These are phyloP conservation scores for Hypoxylon sp. DNA, from an alignment of 2,329 filamentous ascomycete species.

Conservation along the genomic window DNA sequence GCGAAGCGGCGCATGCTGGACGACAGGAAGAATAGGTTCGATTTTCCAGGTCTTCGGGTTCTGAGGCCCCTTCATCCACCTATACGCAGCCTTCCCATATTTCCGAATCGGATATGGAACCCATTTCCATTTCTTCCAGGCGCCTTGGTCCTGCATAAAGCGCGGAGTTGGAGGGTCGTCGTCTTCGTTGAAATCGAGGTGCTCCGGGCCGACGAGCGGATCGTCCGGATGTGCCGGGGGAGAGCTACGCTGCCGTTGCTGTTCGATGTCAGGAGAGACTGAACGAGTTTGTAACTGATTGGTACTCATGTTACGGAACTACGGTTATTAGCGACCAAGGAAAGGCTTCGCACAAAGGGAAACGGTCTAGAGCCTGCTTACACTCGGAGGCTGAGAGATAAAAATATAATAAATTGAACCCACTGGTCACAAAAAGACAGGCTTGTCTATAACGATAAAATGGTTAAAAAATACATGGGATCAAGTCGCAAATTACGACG, in stretches of 20 bases:
- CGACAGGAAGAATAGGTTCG: conserved; percentile 71
- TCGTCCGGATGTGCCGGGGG: conserved; percentile 48
- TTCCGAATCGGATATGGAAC: conserved; percentile 70
- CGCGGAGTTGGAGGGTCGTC: conserved; percentile 68
- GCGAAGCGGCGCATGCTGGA: conserved; percentile 77
- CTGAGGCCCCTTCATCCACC: conserved; percentile 71
- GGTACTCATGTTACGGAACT: conserved; percentile 44
- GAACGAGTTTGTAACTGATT: conserved; percentile 41
- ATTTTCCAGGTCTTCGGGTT: conserved; percentile 68
- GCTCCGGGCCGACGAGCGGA: conserved; percentile 51
- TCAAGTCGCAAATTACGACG: conserved; percentile 3
- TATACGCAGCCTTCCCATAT: conserved; percentile 58
- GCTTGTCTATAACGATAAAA: conserved; percentile 24
- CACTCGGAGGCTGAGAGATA: conserved; percentile 22
- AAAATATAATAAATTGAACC: conserved; percentile 8
- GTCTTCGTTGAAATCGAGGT: conserved; percentile 64
- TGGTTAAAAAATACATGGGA: conserved; percentile 35
- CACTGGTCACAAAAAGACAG: conserved; percentile 15
- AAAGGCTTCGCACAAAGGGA: neutral
- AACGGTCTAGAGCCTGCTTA: conserved; percentile 22
- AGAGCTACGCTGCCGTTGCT: conserved; percentile 44
- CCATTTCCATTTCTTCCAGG: conserved; percentile 70
- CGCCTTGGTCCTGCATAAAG: conserved; percentile 70
- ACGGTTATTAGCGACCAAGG: conserved; percentile 24
- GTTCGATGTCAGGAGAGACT: conserved; percentile 50